phyloP scores from a whole-genome alignment of 1,284 basidiomycete genomes.

The Sporisorium scitamineum region DNA sequence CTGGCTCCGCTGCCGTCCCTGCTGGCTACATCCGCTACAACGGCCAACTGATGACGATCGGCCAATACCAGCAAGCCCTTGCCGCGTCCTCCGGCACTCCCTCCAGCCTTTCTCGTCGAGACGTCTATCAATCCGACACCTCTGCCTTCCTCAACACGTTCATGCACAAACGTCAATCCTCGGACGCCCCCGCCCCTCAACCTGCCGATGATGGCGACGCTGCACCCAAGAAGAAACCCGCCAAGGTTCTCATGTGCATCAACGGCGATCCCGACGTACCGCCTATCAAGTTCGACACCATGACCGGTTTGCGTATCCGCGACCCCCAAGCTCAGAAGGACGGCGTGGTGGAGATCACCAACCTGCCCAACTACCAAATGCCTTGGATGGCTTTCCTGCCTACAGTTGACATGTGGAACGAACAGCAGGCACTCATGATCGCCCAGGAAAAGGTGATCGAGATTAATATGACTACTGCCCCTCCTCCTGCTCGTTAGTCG shows the following conservation, averaged over 20 bases:
- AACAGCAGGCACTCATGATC: slow-evolving; percentile 43
- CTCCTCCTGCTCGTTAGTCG: slow-evolving; percentile 7
- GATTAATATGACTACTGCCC: slow-evolving; percentile 20
- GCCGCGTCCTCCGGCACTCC: neutral
- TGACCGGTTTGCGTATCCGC: slow-evolving; percentile 39
- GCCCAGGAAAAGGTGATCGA: slow-evolving; percentile 37
- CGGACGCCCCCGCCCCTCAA: neutral
- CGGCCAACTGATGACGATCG: slow-evolving; percentile 34
- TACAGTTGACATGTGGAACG: slow-evolving; percentile 41
- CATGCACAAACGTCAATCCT: slow-evolving; percentile 17
- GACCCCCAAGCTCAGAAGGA: slow-evolving; percentile 15
- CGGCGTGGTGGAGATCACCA: slow-evolving; percentile 35
- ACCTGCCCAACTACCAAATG: slow-evolving; percentile 39
- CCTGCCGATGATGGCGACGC: neutral
- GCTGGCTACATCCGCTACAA: slow-evolving; percentile 34
- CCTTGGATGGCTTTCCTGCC: slow-evolving; percentile 52
- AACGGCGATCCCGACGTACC: slow-evolving; percentile 35
- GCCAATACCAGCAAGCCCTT: slow-evolving; percentile 29
- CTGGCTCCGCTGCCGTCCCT: slow-evolving; percentile 3
- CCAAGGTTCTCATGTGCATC: slow-evolving; percentile 46
- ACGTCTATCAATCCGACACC: neutral
- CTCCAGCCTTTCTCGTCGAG: slow-evolving; percentile 8
- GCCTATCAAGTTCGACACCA: slow-evolving; percentile 47
- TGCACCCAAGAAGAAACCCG: neutral
- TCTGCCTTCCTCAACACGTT: neutral